Percentiles rank a stretch among this genome's conserved stretches.
Evolutionary conservation across 306 rosid species (phyloP).

Genomic region (Argentina anserina): DNA sequence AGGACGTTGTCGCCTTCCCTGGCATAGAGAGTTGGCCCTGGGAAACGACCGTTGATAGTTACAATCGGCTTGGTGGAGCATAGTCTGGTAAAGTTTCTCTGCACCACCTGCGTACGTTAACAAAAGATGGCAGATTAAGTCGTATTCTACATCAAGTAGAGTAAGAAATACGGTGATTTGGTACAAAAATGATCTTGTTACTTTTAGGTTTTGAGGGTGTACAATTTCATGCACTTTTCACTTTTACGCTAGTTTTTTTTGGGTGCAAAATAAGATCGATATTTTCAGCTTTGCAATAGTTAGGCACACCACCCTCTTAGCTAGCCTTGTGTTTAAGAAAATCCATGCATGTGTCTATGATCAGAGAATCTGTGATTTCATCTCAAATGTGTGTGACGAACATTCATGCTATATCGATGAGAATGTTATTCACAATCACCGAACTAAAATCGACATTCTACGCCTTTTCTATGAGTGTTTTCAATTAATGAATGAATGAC

Average conservation of each 20-base stretch:
- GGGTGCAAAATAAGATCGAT: not conserved
- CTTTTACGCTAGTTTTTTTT: not conserved
- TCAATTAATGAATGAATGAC: too few relatives aligned
- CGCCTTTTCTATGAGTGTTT: not conserved
- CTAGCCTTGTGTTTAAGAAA: slow-evolving; percentile 5
- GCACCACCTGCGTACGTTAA: slow-evolving; percentile 54
- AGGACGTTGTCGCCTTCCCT: slow-evolving; percentile 82
- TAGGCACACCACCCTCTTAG: not conserved
- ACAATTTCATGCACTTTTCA: slow-evolving; percentile 25
- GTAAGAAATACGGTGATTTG: not conserved
- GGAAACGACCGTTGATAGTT: slow-evolving; percentile 75
- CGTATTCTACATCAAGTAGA: not conserved
- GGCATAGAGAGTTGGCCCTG: slow-evolving; percentile 86
- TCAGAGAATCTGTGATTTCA: not conserved
- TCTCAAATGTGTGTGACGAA: not conserved
- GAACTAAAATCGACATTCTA: too few relatives aligned
- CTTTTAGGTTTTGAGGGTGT: slow-evolving; percentile 27
- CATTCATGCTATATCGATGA: not conserved
- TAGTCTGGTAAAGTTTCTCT: slow-evolving; percentile 42
- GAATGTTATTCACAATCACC: not conserved
- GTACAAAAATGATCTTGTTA: not conserved
- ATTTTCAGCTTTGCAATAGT: not conserved
- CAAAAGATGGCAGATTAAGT: not conserved
- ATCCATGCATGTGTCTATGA: not conserved
- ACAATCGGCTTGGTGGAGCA: slow-evolving; percentile 69